phyloP scores from a whole-genome alignment of 2,329 filamentous ascomycete genomes.

The Fusarium proliferatum region DNA sequence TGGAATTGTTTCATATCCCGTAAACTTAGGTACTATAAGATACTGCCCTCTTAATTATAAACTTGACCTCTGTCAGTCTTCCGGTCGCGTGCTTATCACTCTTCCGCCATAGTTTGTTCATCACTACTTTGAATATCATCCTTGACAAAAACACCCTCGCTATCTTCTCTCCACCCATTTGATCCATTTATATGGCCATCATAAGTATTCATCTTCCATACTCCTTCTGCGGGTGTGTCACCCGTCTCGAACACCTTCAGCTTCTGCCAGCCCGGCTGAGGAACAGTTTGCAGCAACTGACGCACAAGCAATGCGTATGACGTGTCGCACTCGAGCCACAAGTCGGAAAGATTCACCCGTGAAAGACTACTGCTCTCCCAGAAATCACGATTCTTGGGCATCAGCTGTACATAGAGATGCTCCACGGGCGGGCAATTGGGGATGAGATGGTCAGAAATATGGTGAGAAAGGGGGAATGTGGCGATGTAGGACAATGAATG shows the following conservation, averaged over 20 bases:
- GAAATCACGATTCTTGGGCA: conserved; percentile 52
- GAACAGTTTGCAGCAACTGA: conserved; percentile 49
- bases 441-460: conserved; percentile 63
- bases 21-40: neutral
- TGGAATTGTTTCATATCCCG: neutral
- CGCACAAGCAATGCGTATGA: conserved; percentile 60
- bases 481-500: conserved; percentile 69
- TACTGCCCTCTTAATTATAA: neutral
- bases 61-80: neutral
- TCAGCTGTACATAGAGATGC: conserved; percentile 64
- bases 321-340: conserved; percentile 66
- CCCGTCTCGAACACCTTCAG: conserved; percentile 62
- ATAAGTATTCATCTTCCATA: conserved; percentile 59
- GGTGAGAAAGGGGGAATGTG: conserved; percentile 73
- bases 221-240: conserved; percentile 57
- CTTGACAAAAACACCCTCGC: conserved; percentile 59
- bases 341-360: conserved; percentile 55
- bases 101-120: neutral
- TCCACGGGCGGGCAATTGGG: conserved; percentile 62
- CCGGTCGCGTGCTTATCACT: neutral
- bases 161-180: conserved; percentile 56
- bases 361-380: conserved; percentile 52
- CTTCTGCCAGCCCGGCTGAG: conserved; percentile 51
- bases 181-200: conserved; percentile 52
- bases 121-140: neutral